Percentiles rank a stretch among this genome's conserved stretches.
These are phyloP conservation scores for Chrysanthemum lavandulifolium DNA, from an alignment of 129 eudicot genomes.

Conservation along the genomic window DNA sequence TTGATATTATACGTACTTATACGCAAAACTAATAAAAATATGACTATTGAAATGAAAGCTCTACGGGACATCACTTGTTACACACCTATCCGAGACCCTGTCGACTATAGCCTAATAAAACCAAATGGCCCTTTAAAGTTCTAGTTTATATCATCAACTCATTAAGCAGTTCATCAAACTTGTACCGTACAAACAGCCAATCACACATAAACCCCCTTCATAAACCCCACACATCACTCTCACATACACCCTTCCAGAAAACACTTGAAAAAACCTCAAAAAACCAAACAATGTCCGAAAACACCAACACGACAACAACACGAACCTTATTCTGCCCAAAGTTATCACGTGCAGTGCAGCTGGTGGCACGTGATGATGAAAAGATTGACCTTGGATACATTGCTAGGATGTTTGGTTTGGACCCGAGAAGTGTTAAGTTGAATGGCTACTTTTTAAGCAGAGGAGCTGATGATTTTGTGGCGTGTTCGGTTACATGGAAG, in stretches of 20 bases:
- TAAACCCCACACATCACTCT: too few relatives aligned
- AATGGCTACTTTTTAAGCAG: slow-evolving; percentile 84
- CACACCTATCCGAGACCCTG: too few relatives aligned
- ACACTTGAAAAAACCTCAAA: slow-evolving; percentile 23
- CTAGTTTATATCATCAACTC: too few relatives aligned
- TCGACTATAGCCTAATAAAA: too few relatives aligned
- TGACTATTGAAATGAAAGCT: too few relatives aligned
- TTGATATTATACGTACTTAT: too few relatives aligned
- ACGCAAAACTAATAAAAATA: too few relatives aligned
- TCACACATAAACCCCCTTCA: not conserved
- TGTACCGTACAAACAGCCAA: too few relatives aligned
- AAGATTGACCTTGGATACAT: slow-evolving; percentile 65
- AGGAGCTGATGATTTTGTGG: slow-evolving; percentile 75
- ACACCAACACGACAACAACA: slow-evolving; percentile 19
- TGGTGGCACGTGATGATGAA: slow-evolving; percentile 58
- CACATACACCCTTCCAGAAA: slow-evolving; percentile 36
- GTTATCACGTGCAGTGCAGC: slow-evolving; percentile 38
- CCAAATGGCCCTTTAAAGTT: too few relatives aligned
- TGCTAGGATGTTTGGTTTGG: slow-evolving; percentile 69
- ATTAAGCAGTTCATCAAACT: too few relatives aligned
- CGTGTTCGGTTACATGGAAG: slow-evolving; percentile 89
- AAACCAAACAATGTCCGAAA: slow-evolving; percentile 26
- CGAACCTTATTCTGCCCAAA: slow-evolving; percentile 63
- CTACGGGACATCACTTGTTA: too few relatives aligned
- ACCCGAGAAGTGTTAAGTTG: slow-evolving; percentile 67